Evolutionary conservation across 331 rosid genomes (phyloP), one percentile per base, ranked within the genome.

Genomic region (Acacia pycnantha): DNA sequence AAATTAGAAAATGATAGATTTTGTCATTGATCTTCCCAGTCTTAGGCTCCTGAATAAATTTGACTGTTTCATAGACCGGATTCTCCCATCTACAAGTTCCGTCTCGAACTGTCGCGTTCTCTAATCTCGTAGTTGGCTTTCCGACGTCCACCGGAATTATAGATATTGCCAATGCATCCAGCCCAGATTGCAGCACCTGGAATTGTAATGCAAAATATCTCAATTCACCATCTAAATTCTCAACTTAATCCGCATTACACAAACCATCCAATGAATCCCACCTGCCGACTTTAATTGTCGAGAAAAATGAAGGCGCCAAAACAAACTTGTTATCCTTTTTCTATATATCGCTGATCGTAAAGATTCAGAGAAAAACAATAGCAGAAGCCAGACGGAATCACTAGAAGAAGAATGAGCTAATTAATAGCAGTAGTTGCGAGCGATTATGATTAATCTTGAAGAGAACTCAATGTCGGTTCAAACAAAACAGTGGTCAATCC

Each of bases 21-120:
- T 83, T 89, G 78, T 92, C 94, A 64, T 72, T 87, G 86, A 96
- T 79, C 86, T 91, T 94, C 79, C 93, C 94, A 19, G 92, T 89
- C 77, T 82, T 92, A 1, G 87, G 87, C 11, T 96, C 99, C 65
- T 77, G 89, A 81, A 78, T 70, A 65, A 94, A 90, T 74, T 88
- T 92, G 70, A 96, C 88, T 0, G 97, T 89, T 87, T 94, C 95
- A 24, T 58, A 83, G 24, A 91, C 91, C 1, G 98, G 91, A 77
- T 84, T 91, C 24, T 91, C 95, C 99, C 99, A 96, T 74, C 88
- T 81, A 85, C 98, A 96, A 61, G 70, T 62, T 79, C 97, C 98
- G 74, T 96, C 94, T 78, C 83, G 87, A 83, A 91, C 85, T 5
- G 86, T 76, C 27, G 94, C 90, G 58, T 88, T 91, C 58, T 94